Percentiles rank a stretch among this genome's conserved stretches.
These are phyloP conservation scores for Nemania bipapillata DNA, from an alignment of 2,329 filamentous ascomycete species.

Conservation along the genomic window DNA sequence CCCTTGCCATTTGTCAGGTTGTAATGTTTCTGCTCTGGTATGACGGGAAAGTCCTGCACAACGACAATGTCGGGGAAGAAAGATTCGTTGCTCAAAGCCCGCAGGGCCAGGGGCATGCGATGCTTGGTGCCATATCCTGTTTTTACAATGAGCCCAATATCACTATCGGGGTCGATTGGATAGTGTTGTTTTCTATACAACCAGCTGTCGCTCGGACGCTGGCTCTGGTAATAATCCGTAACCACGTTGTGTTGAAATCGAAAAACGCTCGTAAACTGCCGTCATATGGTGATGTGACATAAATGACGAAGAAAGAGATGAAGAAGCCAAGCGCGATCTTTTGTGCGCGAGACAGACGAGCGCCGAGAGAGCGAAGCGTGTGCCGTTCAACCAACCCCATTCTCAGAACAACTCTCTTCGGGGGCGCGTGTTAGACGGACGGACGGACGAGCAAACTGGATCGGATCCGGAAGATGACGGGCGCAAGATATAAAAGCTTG, in stretches of 20 bases:
- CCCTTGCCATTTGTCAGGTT: slow-evolving; percentile 46
- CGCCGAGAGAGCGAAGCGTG: slow-evolving; percentile 45
- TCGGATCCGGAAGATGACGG: background rate
- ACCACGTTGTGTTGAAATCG: slow-evolving; percentile 49
- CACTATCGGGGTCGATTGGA: slow-evolving; percentile 58
- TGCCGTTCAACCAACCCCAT: slow-evolving; percentile 47
- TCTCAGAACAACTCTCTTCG: slow-evolving; percentile 4
- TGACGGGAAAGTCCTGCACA: slow-evolving; percentile 62
- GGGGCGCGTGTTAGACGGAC: background rate
- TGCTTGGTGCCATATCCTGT: slow-evolving; percentile 66
- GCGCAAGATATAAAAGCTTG: background rate
- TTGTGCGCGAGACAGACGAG: slow-evolving; percentile 48
- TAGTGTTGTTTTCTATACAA: slow-evolving; percentile 55
- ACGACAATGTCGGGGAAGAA: slow-evolving; percentile 59
- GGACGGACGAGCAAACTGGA: background rate
- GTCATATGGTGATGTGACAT: slow-evolving; percentile 48
- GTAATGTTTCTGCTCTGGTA: slow-evolving; percentile 42
- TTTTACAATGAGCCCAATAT: slow-evolving; percentile 65
- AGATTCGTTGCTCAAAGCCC: slow-evolving; percentile 57
- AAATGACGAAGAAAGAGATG: slow-evolving; percentile 47
- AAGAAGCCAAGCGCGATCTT: slow-evolving; percentile 44
- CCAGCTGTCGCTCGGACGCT: slow-evolving; percentile 56
- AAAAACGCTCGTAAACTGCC: slow-evolving; percentile 47
- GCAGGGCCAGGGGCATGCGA: slow-evolving; percentile 60
- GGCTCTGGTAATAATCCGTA: slow-evolving; percentile 48